Evolutionary conservation across 2,329 filamentous ascomycete genomes (phyloP).

Genomic region (Venturiaceae sp.): DNA sequence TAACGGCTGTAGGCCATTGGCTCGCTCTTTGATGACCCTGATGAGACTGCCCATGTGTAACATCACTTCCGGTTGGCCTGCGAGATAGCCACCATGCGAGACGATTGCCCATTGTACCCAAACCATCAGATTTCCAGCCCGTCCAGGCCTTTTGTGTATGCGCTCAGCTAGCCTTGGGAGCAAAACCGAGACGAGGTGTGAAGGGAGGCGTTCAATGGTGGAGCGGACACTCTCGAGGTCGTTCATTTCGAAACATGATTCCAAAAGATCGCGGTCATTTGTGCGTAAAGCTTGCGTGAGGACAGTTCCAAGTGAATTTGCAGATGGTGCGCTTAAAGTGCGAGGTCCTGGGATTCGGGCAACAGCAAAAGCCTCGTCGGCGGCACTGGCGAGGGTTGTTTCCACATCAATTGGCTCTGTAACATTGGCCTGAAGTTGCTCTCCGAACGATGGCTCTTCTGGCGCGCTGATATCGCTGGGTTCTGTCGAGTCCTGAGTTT

Average conservation of each 20-base stretch:
- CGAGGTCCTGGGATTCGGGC: neutral
- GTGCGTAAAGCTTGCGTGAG: slow-evolving; percentile 87
- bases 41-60: slow-evolving; percentile 70
- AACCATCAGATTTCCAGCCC: slow-evolving; percentile 80
- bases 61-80: slow-evolving; percentile 74
- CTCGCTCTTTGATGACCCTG: slow-evolving; percentile 78
- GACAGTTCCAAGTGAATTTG: slow-evolving; percentile 82
- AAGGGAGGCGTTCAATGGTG: slow-evolving; percentile 86
- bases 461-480: slow-evolving; percentile 23
- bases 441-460: slow-evolving; percentile 70
- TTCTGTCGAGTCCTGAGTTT: slow-evolving; percentile 11
- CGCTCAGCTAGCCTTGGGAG: slow-evolving; percentile 79
- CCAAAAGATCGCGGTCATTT: slow-evolving; percentile 80
- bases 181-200: slow-evolving; percentile 66
- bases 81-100: slow-evolving; percentile 82
- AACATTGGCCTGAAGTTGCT: slow-evolving; percentile 57
- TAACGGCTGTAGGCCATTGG: slow-evolving; percentile 70
- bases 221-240: slow-evolving; percentile 70
- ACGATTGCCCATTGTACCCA: slow-evolving; percentile 97
- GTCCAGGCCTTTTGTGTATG: slow-evolving; percentile 76
- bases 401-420: slow-evolving; percentile 69
- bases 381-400: slow-evolving; percentile 39
- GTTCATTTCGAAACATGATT: slow-evolving; percentile 78
- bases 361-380: slow-evolving; percentile 18
- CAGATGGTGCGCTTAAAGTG: neutral